Conservation (phyloP, 495 filamentous ascomycete genomes). For the Talaromyces trachyspermus region DNA sequence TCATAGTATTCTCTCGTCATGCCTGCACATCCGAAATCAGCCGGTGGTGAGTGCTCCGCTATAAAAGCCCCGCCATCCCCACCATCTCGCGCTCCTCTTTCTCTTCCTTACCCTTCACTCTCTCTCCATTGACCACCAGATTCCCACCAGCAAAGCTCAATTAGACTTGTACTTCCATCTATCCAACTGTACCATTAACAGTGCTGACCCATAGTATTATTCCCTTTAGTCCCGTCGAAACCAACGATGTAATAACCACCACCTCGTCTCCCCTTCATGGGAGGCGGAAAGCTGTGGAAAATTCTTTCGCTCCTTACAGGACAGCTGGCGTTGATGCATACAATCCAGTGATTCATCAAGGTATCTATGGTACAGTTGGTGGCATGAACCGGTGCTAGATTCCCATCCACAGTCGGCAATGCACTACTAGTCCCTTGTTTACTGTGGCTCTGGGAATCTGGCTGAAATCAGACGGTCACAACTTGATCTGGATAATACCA, state of each 20-base stretch:
- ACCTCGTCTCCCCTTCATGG: slow-evolving; percentile 2
- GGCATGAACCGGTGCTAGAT: slow-evolving; percentile 66
- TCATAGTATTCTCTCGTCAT: background rate
- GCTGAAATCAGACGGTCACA: slow-evolving; percentile 94
- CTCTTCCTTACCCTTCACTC: background rate
- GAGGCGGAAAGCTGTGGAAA: slow-evolving; percentile 35
- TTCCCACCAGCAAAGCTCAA: background rate
- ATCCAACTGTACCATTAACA: background rate
- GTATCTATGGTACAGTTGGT: slow-evolving; percentile 52
- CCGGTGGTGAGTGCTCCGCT: slow-evolving; percentile 1
- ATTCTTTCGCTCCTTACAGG: slow-evolving; percentile 18
- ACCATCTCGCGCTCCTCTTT: background rate
- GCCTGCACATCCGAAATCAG: too few relatives aligned
- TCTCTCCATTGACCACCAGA: background rate
- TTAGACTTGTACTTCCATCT: slow-evolving; percentile 6
- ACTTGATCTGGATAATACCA: slow-evolving; percentile 99
- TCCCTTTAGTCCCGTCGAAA: background rate
- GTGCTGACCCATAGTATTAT: slow-evolving; percentile 2
- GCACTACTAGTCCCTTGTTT: slow-evolving; percentile 13
- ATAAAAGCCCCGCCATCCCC: slow-evolving; percentile 4
- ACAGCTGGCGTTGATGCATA: too few relatives aligned
- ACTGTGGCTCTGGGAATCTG: slow-evolving; percentile 18
- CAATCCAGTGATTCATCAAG: slow-evolving; percentile 46
- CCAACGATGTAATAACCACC: slow-evolving; percentile 7
- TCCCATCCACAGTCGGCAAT: too few relatives aligned